phyloP scores from a whole-genome alignment of 2,329 filamentous ascomycete species.

The Penicillium sp. region DNA sequence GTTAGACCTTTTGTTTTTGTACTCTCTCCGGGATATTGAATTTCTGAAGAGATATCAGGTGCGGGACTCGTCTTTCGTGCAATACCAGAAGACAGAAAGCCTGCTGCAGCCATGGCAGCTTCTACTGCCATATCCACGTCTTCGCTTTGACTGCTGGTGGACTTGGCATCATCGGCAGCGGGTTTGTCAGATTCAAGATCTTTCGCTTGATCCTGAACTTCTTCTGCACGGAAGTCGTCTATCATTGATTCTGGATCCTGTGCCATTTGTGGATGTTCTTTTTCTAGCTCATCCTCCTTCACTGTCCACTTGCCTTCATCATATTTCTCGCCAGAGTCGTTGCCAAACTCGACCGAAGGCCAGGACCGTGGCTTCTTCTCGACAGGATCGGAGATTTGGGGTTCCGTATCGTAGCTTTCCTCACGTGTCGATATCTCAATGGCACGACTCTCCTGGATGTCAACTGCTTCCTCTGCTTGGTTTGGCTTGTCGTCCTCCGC shows the following conservation, averaged over 20 bases:
- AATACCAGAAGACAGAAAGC: conserved; percentile 7
- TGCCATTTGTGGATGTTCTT: not conserved
- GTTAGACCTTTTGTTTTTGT: not conserved
- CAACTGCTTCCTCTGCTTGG: not conserved
- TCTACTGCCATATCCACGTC: conserved; percentile 12
- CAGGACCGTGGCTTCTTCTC: conserved; percentile 2
- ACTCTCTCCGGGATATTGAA: not conserved
- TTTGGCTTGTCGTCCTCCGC: not conserved
- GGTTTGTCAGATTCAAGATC: not conserved
- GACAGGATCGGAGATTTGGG: not conserved
- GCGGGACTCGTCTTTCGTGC: not conserved
- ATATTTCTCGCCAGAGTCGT: not conserved
- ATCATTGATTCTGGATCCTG: not conserved
- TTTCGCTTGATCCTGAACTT: not conserved
- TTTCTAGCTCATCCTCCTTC: not conserved
- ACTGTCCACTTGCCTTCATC: not conserved
- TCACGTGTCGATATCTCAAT: not conserved
- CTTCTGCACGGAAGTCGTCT: not conserved
- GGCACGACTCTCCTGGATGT: not conserved
- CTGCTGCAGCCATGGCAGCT: conserved; percentile 11
- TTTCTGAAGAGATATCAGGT: not conserved
- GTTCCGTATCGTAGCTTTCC: not conserved
- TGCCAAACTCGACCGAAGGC: conserved; percentile 9
- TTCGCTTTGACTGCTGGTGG: conserved; percentile 7
- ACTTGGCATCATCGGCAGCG: not conserved